phyloP scores from a whole-genome alignment of 2,329 filamentous ascomycete genomes.

The Scleromitrula shiraiana region DNA sequence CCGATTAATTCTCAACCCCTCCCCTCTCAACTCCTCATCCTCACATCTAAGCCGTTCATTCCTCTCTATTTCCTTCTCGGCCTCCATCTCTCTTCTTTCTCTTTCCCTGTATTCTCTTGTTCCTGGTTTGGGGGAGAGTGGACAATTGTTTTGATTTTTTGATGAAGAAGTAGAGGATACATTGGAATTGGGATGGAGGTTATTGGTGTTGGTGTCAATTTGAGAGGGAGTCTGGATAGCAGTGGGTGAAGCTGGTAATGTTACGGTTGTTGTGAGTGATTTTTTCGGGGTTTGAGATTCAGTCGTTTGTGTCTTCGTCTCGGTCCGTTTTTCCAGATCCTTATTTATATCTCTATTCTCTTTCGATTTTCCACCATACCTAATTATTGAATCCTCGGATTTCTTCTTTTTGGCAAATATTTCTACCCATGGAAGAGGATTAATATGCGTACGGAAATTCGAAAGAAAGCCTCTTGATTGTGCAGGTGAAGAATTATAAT shows the following conservation, averaged over 20 bases:
- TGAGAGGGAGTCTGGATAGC: too few relatives aligned
- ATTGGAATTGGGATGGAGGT: too few relatives aligned
- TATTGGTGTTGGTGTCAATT: too few relatives aligned
- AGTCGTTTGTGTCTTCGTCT: too few relatives aligned
- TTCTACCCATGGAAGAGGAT: not conserved
- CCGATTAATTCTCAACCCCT: not conserved
- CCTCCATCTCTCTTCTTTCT: conserved; percentile 10
- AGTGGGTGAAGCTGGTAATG: too few relatives aligned
- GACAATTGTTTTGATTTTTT: not conserved
- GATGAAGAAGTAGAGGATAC: too few relatives aligned
- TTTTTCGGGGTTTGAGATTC: too few relatives aligned
- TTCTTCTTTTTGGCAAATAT: not conserved
- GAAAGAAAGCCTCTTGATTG: not conserved
- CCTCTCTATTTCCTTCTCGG: not conserved
- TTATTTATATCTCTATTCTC: too few relatives aligned
- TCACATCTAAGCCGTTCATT: not conserved
- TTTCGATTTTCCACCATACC: not conserved
- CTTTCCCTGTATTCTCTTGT: conserved; percentile 21
- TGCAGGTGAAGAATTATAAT: not conserved
- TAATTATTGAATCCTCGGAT: not conserved
- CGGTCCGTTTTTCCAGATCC: too few relatives aligned
- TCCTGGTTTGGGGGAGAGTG: conserved; percentile 9
- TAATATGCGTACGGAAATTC: not conserved
- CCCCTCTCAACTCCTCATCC: not conserved
- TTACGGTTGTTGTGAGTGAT: too few relatives aligned